phyloP scores from a whole-genome alignment of 148 eudicot species.

The Mesembryanthemum crystallinum region DNA sequence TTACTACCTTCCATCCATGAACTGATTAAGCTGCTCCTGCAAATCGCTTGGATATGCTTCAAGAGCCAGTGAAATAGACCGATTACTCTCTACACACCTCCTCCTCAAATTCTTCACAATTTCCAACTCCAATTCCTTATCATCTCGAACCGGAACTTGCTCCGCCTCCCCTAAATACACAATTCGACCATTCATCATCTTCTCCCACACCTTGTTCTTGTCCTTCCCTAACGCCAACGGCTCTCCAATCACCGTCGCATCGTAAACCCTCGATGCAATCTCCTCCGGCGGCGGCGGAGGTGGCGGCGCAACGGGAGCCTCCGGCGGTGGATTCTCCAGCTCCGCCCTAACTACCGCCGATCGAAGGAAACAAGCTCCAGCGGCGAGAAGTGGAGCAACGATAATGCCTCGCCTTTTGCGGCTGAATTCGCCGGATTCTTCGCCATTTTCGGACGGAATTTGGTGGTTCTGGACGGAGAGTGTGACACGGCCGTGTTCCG shows the following conservation, averaged over 20 bases:
- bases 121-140: conserved; percentile 78
- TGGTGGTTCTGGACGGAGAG: not conserved
- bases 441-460: conserved; percentile 9
- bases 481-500: too few relatives aligned
- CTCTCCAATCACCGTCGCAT: conserved; percentile 89
- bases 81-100: conserved; percentile 58
- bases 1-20: conserved; percentile 52
- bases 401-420: conserved; percentile 53
- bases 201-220: conserved; percentile 83
- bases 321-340: not conserved
- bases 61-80: conserved; percentile 59
- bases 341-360: conserved; percentile 53
- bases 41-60: conserved; percentile 84
- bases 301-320: too few relatives aligned
- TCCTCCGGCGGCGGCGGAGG: conserved; percentile 27
- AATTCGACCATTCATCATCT: conserved; percentile 77
- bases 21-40: conserved; percentile 66
- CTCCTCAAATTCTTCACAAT: conserved; percentile 68
- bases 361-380: conserved; percentile 55
- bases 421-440: conserved; percentile 16
- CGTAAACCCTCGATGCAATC: conserved; percentile 71
- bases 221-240: conserved; percentile 94
- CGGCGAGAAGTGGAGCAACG: conserved; percentile 50
- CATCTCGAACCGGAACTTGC: conserved; percentile 74
- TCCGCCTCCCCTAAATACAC: conserved; percentile 96